These are phyloP conservation scores for Penicillium sp. DNA, from an alignment of 2,329 filamentous ascomycete species.

Conservation along the genomic window DNA sequence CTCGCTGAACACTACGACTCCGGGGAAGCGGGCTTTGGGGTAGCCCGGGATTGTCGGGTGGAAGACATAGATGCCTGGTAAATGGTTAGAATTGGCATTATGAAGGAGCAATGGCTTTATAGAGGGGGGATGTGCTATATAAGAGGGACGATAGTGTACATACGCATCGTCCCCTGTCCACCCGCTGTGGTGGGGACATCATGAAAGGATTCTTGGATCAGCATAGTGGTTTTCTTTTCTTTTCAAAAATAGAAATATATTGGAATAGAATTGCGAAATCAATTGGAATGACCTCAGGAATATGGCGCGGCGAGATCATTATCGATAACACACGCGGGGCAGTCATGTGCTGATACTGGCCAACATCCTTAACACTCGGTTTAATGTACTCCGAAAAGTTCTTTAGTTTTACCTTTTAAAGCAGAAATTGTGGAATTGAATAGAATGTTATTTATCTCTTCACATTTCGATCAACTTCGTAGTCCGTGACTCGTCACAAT, in stretches of 20 bases:
- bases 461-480: neutral
- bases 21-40: constrained; percentile 85
- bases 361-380: neutral
- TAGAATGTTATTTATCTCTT: neutral
- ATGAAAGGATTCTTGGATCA: constrained; percentile 37
- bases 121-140: neutral
- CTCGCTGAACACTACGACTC: constrained; percentile 85
- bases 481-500: neutral
- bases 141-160: constrained; percentile 8
- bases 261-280: neutral
- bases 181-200: constrained; percentile 43
- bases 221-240: constrained; percentile 26
- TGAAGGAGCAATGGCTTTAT: neutral
- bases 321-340: constrained; percentile 27
- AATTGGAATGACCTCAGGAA: neutral
- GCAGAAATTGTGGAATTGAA: neutral
- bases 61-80: constrained; percentile 79
- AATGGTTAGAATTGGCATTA: constrained; percentile 1
- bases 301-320: constrained; percentile 3
- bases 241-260: neutral
- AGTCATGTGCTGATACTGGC: constrained; percentile 25
- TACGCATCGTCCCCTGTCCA: constrained; percentile 42
- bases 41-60: constrained; percentile 83
- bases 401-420: neutral
- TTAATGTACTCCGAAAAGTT: neutral